Evolutionary conservation across 1,284 basidiomycete genomes (phyloP).

Genomic region (Apiotrichum gamsii): DNA sequence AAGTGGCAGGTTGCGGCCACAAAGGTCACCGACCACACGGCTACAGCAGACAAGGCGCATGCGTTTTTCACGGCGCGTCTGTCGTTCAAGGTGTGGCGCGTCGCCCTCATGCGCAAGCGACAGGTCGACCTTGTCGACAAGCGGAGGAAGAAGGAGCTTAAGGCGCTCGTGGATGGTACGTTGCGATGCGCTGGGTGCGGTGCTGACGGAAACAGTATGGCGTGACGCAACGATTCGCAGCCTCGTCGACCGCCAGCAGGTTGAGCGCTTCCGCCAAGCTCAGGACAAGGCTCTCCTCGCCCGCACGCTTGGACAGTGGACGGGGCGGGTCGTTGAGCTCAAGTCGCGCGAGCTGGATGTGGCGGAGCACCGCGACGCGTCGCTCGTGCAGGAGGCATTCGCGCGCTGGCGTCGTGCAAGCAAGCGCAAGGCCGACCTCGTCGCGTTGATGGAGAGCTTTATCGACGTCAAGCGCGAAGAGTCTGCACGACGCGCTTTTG

Average conservation of each 20-base stretch:
- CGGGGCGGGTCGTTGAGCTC: conserved; percentile 33
- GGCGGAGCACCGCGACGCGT: conserved; percentile 21
- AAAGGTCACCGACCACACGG: conserved; percentile 16
- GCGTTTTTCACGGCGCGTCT: conserved; percentile 34
- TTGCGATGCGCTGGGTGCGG: neutral
- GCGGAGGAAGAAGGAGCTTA: conserved; percentile 1
- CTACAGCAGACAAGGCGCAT: conserved; percentile 31
- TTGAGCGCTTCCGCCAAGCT: conserved; percentile 13
- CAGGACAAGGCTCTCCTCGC: conserved; percentile 19
- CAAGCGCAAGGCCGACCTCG: conserved; percentile 11
- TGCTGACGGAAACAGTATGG: conserved; percentile 12
- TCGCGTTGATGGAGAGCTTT: conserved; percentile 22
- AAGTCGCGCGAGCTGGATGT: conserved; percentile 38
- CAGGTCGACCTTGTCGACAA: conserved; percentile 16
- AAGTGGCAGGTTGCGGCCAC: conserved; percentile 23
- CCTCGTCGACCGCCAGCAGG: conserved; percentile 5
- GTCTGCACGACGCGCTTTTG: conserved; percentile 19
- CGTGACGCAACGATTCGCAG: conserved; percentile 9
- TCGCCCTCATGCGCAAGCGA: conserved; percentile 10
- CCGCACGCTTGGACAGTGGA: conserved; percentile 25
- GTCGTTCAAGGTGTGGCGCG: conserved; percentile 28
- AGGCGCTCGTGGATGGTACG: neutral
- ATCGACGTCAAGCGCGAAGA: conserved; percentile 32
- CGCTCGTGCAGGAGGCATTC: conserved; percentile 16
- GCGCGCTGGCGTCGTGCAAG: conserved; percentile 15